phyloP scores from a whole-genome alignment of 768 basidiomycete genomes.

The Serendipita sp. region DNA sequence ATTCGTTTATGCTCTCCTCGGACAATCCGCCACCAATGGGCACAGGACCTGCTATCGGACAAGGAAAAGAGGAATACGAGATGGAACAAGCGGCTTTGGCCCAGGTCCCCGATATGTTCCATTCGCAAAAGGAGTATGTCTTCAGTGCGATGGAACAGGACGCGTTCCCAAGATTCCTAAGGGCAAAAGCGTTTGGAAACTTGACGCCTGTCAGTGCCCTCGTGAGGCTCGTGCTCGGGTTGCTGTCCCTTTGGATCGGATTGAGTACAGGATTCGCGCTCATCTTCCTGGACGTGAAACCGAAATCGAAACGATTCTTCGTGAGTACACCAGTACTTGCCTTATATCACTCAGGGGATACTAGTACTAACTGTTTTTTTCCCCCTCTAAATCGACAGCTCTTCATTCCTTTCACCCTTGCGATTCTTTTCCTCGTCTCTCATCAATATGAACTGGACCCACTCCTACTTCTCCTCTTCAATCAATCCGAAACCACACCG shows the following conservation, averaged over 20 bases:
- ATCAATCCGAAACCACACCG: slow-evolving; percentile 90
- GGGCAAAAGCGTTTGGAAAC: slow-evolving; percentile 97
- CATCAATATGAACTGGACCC: slow-evolving; percentile 98
- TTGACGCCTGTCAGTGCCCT: slow-evolving; percentile 82
- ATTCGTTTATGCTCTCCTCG: slow-evolving; percentile 74
- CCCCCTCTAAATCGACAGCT: slow-evolving; percentile 22
- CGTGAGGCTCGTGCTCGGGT: slow-evolving; percentile 68
- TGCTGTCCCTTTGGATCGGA: slow-evolving; percentile 89
- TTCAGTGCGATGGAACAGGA: slow-evolving; percentile 95
- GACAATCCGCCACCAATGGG: slow-evolving; percentile 53
- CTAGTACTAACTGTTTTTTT: too few species aligned
- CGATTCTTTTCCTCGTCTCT: slow-evolving; percentile 80
- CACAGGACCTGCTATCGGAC: slow-evolving; percentile 13
- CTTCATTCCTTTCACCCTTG: slow-evolving; percentile 84
- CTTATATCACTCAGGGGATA: slow-evolving; percentile 1
- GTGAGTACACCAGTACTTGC: too few species aligned
- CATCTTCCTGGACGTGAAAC: slow-evolving; percentile 84
- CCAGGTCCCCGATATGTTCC: slow-evolving; percentile 87
- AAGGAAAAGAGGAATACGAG: slow-evolving; percentile 19
- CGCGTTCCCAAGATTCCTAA: slow-evolving; percentile 83
- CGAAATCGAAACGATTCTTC: slow-evolving; percentile 86
- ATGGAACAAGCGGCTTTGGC: slow-evolving; percentile 65
- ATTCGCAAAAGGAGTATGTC: slow-evolving; percentile 92
- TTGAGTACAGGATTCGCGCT: slow-evolving; percentile 79
- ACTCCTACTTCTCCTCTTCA: slow-evolving; percentile 70